Evolutionary conservation across 1,284 basidiomycete species (phyloP).

Genomic region (Tremellales sp.): DNA sequence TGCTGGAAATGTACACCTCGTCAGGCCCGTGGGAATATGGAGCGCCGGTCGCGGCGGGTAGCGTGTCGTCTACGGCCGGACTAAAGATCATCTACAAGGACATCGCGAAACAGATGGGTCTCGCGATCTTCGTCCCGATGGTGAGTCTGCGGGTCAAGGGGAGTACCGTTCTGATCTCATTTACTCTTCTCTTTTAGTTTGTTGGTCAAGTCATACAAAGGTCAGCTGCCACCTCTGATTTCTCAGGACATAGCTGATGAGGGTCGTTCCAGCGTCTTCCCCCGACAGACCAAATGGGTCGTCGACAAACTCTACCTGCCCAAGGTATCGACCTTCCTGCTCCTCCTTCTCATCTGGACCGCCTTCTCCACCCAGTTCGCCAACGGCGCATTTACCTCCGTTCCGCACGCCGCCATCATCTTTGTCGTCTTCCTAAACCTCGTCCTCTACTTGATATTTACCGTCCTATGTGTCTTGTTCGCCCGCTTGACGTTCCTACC

Average conservation of each 20-base stretch:
- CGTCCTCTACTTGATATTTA: slow-evolving; percentile 20
- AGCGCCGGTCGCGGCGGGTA: slow-evolving; percentile 27
- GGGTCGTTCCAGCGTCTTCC: slow-evolving; percentile 21
- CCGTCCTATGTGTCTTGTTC: slow-evolving; percentile 15
- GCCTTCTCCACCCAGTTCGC: slow-evolving; percentile 22
- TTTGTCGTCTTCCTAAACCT: slow-evolving; percentile 26
- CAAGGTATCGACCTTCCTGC: slow-evolving; percentile 27
- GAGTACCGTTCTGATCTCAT: background rate
- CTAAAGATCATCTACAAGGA: slow-evolving; percentile 32
- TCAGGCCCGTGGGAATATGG: slow-evolving; percentile 31
- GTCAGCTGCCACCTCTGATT: slow-evolving; percentile 8
- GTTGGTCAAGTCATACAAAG: slow-evolving; percentile 26
- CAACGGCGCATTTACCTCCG: slow-evolving; percentile 17
- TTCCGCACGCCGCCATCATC: slow-evolving; percentile 20
- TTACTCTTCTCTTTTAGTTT: slow-evolving; percentile 5
- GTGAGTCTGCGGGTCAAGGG: slow-evolving; percentile 6
- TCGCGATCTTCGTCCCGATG: slow-evolving; percentile 36
- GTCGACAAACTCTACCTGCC: slow-evolving; percentile 25
- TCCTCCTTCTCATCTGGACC: slow-evolving; percentile 28
- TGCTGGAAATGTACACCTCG: slow-evolving; percentile 35
- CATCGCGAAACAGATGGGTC: slow-evolving; percentile 33
- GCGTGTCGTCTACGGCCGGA: slow-evolving; percentile 21
- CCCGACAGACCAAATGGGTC: slow-evolving; percentile 27
- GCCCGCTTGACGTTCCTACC: slow-evolving; percentile 20
- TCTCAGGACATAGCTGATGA: slow-evolving; percentile 11